Conservation (phyloP, 768 basidiomycete genomes). For the Leccinum boreale region DNA sequence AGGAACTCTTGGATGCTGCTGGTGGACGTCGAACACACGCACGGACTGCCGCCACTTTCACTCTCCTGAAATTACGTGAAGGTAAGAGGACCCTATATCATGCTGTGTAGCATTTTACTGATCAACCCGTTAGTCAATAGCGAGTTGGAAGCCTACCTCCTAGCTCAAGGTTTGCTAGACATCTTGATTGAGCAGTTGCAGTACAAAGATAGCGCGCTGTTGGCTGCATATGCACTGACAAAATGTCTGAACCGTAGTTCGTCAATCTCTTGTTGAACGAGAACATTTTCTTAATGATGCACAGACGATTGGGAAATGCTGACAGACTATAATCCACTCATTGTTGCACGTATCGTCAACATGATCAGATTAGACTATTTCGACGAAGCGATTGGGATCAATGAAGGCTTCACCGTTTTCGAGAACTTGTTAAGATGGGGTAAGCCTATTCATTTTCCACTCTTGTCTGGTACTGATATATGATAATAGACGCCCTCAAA, state of each 20-base stretch:
- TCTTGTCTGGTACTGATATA: background rate
- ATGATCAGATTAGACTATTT: constrained; percentile 24
- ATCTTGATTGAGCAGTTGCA: constrained; percentile 12
- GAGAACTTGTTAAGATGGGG: constrained; percentile 9
- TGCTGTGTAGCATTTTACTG: background rate
- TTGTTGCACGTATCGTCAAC: constrained; percentile 19
- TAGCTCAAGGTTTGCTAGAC: background rate
- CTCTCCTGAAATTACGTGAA: constrained; percentile 8
- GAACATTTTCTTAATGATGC: background rate
- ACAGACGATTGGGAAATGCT: background rate
- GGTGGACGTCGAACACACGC: constrained; percentile 2
- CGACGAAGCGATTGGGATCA: constrained; percentile 23
- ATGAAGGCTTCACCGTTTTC: constrained; percentile 19
- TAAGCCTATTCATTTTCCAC: background rate
- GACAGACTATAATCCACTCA: background rate
- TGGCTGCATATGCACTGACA: constrained; percentile 17
- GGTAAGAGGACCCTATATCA: background rate
- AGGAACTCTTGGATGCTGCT: constrained; percentile 6
- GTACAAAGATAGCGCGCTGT: constrained; percentile 11
- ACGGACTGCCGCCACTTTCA: constrained; percentile 15
- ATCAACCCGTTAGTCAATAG: background rate
- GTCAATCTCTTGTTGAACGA: background rate
- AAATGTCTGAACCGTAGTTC: constrained; percentile 8
- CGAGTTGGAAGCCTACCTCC: constrained; percentile 3
- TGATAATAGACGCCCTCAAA: constrained; percentile 3